Conservation (phyloP, 345 rosid genomes). For the Melaleuca quinquenervia region DNA sequence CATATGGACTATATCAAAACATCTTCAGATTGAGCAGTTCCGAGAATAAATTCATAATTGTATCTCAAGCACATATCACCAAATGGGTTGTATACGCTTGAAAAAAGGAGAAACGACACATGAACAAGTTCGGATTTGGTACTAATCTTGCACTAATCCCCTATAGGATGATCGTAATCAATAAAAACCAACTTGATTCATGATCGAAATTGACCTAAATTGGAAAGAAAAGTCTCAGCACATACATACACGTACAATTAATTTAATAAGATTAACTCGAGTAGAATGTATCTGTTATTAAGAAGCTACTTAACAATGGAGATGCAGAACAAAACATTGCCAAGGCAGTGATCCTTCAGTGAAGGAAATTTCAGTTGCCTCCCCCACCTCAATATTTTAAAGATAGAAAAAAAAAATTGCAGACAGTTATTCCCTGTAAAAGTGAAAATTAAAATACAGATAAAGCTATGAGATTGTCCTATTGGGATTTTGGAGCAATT, state of each 20-base stretch:
- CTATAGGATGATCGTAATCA: neutral
- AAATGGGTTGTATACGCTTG: neutral
- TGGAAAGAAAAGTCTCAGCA: too few relatives aligned
- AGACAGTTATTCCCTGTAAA: neutral
- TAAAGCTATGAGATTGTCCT: neutral
- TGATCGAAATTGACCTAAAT: neutral
- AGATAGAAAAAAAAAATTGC: neutral
- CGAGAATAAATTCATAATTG: too few relatives aligned
- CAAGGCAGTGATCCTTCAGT: neutral
- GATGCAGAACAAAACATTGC: neutral
- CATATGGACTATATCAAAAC: neutral
- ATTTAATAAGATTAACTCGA: too few relatives aligned
- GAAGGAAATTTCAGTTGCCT: neutral
- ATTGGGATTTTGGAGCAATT: slow-evolving; percentile 42
- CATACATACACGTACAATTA: too few relatives aligned
- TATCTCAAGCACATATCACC: neutral
- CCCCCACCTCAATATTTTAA: neutral
- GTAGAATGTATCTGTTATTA: neutral
- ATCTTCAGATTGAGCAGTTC: neutral
- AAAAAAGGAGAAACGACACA: neutral
- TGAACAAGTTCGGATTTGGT: neutral
- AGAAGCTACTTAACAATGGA: neutral
- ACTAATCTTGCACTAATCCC: neutral
- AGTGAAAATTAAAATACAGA: neutral
- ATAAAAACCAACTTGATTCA: neutral